Percentiles rank a stretch among this genome's conserved stretches.
These are phyloP conservation scores for Akanthomyces lecanii DNA, from an alignment of 2,329 filamentous ascomycete genomes.

Conservation along the genomic window DNA sequence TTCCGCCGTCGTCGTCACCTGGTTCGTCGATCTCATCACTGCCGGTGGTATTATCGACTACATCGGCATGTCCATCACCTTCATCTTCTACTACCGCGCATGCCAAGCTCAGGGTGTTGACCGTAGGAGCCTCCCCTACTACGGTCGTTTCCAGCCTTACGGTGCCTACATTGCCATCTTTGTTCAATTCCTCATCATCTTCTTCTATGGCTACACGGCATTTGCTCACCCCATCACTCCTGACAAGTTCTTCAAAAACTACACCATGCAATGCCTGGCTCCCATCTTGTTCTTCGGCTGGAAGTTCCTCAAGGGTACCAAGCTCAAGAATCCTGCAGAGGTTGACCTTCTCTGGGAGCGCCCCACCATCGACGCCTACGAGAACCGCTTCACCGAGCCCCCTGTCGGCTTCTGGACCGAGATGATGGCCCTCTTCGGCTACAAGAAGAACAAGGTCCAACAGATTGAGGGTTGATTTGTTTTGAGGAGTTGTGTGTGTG, in stretches of 20 bases:
- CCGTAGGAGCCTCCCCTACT: slow-evolving; percentile 53
- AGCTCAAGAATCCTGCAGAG: slow-evolving; percentile 48
- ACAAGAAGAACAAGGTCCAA: slow-evolving; percentile 23
- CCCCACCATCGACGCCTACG: slow-evolving; percentile 56
- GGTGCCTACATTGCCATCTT: slow-evolving; percentile 44
- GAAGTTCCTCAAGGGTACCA: slow-evolving; percentile 61
- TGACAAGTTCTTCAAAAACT: slow-evolving; percentile 48
- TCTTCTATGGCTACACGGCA: slow-evolving; percentile 53
- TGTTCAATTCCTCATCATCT: slow-evolving; percentile 41
- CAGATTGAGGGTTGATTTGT: slow-evolving; percentile 22
- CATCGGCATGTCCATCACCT: slow-evolving; percentile 48
- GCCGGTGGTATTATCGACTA: slow-evolving; percentile 59
- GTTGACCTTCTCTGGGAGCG: slow-evolving; percentile 58
- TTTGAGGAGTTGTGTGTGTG: neutral
- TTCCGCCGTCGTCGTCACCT: slow-evolving; percentile 47
- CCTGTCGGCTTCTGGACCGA: slow-evolving; percentile 54
- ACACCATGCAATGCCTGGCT: slow-evolving; percentile 53
- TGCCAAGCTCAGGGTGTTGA: slow-evolving; percentile 49
- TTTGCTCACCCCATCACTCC: slow-evolving; percentile 45
- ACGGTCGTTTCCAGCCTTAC: slow-evolving; percentile 56
- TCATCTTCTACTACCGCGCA: slow-evolving; percentile 47
- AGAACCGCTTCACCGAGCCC: slow-evolving; percentile 44
- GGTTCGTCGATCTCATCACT: slow-evolving; percentile 54
- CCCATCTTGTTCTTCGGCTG: slow-evolving; percentile 53
- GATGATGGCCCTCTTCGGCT: slow-evolving; percentile 43